These are phyloP conservation scores for Candida glucosophila DNA, from an alignment of 1,139 yeast genomes.

Conservation along the genomic window DNA sequence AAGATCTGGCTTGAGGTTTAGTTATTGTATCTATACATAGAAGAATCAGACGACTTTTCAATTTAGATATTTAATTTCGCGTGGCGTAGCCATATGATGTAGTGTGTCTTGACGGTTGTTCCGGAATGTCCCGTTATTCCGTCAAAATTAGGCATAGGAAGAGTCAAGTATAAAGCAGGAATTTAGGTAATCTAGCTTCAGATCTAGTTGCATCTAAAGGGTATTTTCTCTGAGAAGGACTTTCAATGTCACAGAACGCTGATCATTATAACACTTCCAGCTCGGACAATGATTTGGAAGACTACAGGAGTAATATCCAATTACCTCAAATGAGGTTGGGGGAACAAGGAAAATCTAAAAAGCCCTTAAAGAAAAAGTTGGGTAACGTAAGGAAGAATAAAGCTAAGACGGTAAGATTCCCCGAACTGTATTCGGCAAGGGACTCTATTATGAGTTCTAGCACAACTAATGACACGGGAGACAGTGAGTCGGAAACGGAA, in stretches of 20 bases:
- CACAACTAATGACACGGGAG: constrained; percentile 16
- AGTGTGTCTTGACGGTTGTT: too few species aligned
- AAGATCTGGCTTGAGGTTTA: constrained; percentile 40
- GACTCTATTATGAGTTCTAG: constrained; percentile 18
- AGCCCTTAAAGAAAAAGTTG: constrained; percentile 14
- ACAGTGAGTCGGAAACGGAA: constrained; percentile 7
- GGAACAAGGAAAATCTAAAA: constrained; percentile 15
- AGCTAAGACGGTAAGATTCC: constrained; percentile 20
- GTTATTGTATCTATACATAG: too few species aligned
- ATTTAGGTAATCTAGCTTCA: too few species aligned
- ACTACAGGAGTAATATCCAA: constrained; percentile 15
- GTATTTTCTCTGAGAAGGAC: too few species aligned
- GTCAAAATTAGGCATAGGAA: too few species aligned
- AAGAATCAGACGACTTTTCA: too few species aligned
- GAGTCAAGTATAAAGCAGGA: too few species aligned
- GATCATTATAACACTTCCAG: constrained; percentile 4
- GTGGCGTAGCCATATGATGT: too few species aligned
- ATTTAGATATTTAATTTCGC: too few species aligned
- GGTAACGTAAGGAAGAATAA: constrained; percentile 24
- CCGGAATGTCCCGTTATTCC: too few species aligned
- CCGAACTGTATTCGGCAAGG: constrained; percentile 19
- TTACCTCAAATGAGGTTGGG: constrained; percentile 20
- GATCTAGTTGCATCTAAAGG: too few species aligned
- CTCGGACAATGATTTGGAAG: constrained; percentile 16
- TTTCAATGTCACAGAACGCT: constrained; percentile 1